Percentiles rank a stretch among this genome's conserved stretches.
These are phyloP conservation scores for Epichloe sp. DNA, from an alignment of 2,329 filamentous ascomycete genomes.

Conservation along the genomic window DNA sequence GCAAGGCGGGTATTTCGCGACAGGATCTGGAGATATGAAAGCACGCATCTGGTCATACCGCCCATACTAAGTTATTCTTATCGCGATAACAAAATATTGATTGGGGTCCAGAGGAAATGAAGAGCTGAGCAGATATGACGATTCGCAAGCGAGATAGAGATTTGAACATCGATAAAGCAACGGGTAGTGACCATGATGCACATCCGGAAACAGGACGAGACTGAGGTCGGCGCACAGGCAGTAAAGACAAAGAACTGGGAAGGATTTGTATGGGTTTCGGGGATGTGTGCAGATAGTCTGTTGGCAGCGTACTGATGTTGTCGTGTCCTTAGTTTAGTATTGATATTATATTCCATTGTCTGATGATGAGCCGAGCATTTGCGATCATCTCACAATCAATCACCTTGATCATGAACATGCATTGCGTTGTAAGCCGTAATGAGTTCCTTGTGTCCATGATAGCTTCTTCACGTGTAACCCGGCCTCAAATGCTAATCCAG, in stretches of 20 bases:
- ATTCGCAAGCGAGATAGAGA: conserved; percentile 4
- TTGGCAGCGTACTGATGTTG: not conserved
- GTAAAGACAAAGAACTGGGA: conserved; percentile 13
- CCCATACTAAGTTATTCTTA: conserved; percentile 22
- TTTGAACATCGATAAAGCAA: conserved; percentile 1
- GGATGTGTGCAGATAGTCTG: conserved; percentile 4
- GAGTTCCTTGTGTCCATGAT: not conserved
- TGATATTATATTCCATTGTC: not conserved
- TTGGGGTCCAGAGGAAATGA: not conserved
- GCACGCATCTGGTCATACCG: conserved; percentile 92
- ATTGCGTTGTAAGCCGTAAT: not conserved
- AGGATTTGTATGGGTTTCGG: conserved; percentile 14
- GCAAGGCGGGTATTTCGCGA: conserved; percentile 78
- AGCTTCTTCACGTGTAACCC: not conserved
- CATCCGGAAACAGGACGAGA: conserved; percentile 1
- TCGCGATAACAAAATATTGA: not conserved
- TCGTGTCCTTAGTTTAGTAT: not conserved
- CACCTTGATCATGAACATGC: not conserved
- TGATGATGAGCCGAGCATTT: not conserved
- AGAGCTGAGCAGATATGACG: not conserved
- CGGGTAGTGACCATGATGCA: conserved; percentile 2
- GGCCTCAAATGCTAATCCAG: conserved; percentile 18
- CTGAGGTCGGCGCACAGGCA: conserved; percentile 14
- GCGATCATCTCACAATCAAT: not conserved
- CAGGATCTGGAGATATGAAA: conserved; percentile 93